These are phyloP conservation scores for Yamagishiella unicocca DNA, from an alignment of 139 green algal species.

Conservation along the genomic window DNA sequence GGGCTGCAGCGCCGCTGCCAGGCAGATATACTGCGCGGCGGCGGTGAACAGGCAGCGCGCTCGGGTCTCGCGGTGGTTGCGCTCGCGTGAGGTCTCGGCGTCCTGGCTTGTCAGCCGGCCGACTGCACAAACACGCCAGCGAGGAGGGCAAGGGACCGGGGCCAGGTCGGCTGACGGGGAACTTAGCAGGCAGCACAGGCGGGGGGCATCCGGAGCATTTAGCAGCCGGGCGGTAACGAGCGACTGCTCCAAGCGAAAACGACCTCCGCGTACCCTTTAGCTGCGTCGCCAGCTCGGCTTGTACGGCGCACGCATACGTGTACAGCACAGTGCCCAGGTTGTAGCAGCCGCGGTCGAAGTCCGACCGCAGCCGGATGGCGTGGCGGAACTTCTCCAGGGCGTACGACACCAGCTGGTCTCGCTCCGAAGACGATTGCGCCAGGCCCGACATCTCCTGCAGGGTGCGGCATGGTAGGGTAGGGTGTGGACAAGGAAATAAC, in stretches of 20 bases:
- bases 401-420: slow-evolving; percentile 59
- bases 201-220: no score
- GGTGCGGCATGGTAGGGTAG: no score
- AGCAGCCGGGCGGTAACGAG: no score
- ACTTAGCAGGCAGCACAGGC: not conserved
- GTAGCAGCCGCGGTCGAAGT: slow-evolving; percentile 86
- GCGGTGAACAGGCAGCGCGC: slow-evolving; percentile 64
- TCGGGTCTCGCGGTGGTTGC: slow-evolving; percentile 47
- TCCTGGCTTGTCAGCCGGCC: slow-evolving; percentile 31
- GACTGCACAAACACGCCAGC: not conserved
- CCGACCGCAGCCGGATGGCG: slow-evolving; percentile 72
- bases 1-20: slow-evolving; percentile 75
- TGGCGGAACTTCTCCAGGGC: slow-evolving; percentile 79
- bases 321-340: slow-evolving; percentile 89
- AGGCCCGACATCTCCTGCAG: slow-evolving; percentile 62
- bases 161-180: not conserved
- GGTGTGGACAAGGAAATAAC: no score
- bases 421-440: slow-evolving; percentile 27
- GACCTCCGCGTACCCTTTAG: slow-evolving; percentile 33
- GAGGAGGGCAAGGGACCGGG: not conserved
- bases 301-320: slow-evolving; percentile 71
- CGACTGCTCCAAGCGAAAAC: no score
- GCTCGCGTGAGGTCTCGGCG: slow-evolving; percentile 32
- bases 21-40: slow-evolving; percentile 84
- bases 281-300: slow-evolving; percentile 58